Conservation (phyloP, 2,329 filamentous ascomycete genomes). For the Trichoderma oligosporum region DNA sequence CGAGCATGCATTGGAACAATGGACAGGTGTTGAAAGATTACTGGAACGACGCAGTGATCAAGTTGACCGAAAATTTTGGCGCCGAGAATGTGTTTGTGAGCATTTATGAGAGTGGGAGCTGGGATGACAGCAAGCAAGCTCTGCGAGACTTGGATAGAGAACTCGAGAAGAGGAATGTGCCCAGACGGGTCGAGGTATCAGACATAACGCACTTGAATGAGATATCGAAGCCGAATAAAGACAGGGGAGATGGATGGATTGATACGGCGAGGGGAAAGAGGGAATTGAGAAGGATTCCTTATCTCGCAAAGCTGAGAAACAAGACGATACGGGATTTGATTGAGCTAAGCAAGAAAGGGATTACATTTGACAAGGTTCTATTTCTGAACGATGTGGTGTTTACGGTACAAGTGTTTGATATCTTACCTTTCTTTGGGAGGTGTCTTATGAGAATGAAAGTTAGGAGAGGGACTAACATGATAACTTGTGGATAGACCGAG, state of each 20-base stretch:
- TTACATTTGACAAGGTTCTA: constrained; percentile 55
- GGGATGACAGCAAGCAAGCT: constrained; percentile 63
- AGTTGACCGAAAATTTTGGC: constrained; percentile 55
- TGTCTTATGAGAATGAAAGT: background rate
- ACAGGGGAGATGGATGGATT: constrained; percentile 62
- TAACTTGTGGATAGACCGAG: constrained; percentile 39
- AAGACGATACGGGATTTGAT: constrained; percentile 56
- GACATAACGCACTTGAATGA: constrained; percentile 56
- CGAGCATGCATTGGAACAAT: constrained; percentile 66
- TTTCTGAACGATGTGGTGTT: constrained; percentile 64
- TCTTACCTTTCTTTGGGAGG: no score
- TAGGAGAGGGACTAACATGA: background rate
- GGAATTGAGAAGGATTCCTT: constrained; percentile 65
- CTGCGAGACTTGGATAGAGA: constrained; percentile 53
- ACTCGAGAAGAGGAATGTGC: constrained; percentile 50
- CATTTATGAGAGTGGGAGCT: constrained; percentile 65
- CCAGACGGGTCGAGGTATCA: constrained; percentile 54
- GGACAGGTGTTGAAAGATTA: constrained; percentile 55
- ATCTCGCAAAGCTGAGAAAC: constrained; percentile 63
- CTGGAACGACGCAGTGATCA: constrained; percentile 60
- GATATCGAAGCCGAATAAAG: constrained; percentile 41
- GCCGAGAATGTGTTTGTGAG: constrained; percentile 64
- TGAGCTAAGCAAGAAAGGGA: constrained; percentile 46
- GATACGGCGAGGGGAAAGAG: constrained; percentile 49
- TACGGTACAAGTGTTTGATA: constrained; percentile 43